Conservation (phyloP, 345 rosid species). For the Citrus sp. region DNA sequence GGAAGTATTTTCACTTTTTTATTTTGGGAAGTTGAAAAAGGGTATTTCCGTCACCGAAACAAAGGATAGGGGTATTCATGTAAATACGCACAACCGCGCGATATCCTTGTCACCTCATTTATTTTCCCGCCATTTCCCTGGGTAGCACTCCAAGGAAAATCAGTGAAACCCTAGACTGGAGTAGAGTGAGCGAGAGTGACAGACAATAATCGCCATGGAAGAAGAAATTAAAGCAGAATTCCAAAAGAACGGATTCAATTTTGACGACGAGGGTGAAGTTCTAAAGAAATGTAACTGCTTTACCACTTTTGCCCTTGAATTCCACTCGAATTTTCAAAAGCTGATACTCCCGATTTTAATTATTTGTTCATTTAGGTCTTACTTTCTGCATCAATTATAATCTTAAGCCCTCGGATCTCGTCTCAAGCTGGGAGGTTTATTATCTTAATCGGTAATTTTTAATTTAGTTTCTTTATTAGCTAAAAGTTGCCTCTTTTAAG, state of each 20-base stretch:
- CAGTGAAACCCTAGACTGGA: constrained; percentile 42
- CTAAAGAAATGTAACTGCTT: constrained; percentile 56
- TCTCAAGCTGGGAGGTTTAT: constrained; percentile 89
- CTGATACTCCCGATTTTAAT: neutral
- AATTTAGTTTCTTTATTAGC: neutral
- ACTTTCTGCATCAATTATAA: constrained; percentile 75
- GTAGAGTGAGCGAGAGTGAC: constrained; percentile 22
- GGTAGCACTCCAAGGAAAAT: constrained; percentile 16
- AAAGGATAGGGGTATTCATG: neutral
- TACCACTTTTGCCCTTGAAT: neutral
- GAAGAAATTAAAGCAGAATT: constrained; percentile 71
- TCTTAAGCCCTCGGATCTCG: constrained; percentile 71
- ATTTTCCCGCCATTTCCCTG: constrained; percentile 57
- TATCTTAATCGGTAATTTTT: constrained; percentile 71
- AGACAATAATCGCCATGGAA: constrained; percentile 45
- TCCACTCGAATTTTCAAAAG: constrained; percentile 4
- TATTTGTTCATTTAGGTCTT: constrained; percentile 40
- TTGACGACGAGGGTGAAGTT: constrained; percentile 61
- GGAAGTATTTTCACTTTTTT: neutral
- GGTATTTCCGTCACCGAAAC: neutral
- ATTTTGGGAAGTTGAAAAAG: neutral
- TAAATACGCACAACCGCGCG: neutral
- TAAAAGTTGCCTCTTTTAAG: neutral
- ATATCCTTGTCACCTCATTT: neutral
- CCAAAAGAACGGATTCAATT: constrained; percentile 49